Evolutionary conservation across 345 rosid genomes (phyloP).

Genomic region (Heritiera fomes): DNA sequence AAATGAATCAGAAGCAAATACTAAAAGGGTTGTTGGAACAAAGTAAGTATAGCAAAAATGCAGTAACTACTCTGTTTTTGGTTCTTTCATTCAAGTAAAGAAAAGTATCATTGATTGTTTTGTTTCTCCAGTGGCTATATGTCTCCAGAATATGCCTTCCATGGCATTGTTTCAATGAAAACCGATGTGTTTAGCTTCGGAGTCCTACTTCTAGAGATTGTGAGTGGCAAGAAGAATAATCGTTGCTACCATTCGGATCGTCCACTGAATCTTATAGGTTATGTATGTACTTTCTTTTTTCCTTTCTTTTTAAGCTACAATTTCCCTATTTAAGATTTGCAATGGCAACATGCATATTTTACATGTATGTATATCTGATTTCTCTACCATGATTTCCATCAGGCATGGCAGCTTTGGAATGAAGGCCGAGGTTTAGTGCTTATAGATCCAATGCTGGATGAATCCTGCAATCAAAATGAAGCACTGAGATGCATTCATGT

Average conservation of each 20-base stretch:
- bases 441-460: too few relatives aligned
- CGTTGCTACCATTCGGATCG: not conserved
- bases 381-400: too few relatives aligned
- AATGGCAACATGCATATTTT: too few relatives aligned
- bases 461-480: not conserved
- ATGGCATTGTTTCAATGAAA: slow-evolving; percentile 34
- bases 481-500: slow-evolving; percentile 14
- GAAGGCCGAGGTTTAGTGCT: too few relatives aligned
- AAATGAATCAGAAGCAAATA: slow-evolving; percentile 9
- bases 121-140: slow-evolving; percentile 22
- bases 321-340: too few relatives aligned
- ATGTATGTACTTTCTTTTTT: slow-evolving; percentile 13
- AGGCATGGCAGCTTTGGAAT: too few relatives aligned
- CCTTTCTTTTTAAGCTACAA: not conserved
- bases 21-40: slow-evolving; percentile 2
- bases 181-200: slow-evolving; percentile 31
- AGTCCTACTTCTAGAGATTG: slow-evolving; percentile 17
- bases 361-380: too few relatives aligned
- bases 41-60: not conserved
- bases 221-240: slow-evolving; percentile 15
- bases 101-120: not conserved
- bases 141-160: slow-evolving; percentile 32
- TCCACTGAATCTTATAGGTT: slow-evolving; percentile 27
- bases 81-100: not conserved
- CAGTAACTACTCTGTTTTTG: not conserved